Percentiles rank a stretch among this genome's conserved stretches.
Evolutionary conservation across 2,329 filamentous ascomycete species (phyloP).

Genomic region (Colletotrichum tofieldiae): DNA sequence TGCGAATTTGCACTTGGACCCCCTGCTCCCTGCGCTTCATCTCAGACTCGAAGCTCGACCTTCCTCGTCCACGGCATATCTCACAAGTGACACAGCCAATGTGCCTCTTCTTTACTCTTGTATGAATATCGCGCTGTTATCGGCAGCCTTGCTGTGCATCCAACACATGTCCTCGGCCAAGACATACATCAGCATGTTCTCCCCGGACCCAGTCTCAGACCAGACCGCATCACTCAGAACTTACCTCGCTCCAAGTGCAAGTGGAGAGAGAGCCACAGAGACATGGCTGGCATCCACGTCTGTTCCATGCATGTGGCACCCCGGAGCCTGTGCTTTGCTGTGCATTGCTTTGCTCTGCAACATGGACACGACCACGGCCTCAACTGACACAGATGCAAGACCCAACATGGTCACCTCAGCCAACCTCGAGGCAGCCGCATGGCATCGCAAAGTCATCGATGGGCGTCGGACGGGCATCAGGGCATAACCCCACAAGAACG

Average conservation of each 20-base stretch:
- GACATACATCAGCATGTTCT: background rate
- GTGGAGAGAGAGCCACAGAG: constrained; percentile 3
- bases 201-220: background rate
- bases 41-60: background rate
- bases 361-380: constrained; percentile 3
- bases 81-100: background rate
- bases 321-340: constrained; percentile 13
- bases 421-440: constrained; percentile 7
- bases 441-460: background rate
- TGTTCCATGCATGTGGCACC: constrained; percentile 31
- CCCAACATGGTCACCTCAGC: background rate
- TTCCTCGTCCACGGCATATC: background rate
- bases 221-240: background rate
- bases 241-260: background rate
- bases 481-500: constrained; percentile 3
- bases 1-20: background rate
- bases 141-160: background rate
- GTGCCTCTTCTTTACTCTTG: background rate
- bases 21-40: constrained; percentile 5
- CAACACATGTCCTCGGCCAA: constrained; percentile 2
- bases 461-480: background rate
- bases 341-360: constrained; percentile 11
- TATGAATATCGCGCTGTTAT: background rate
- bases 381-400: constrained; percentile 13
- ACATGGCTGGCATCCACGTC: constrained; percentile 12